Conservation (phyloP, 441 rosid species). For the Melastoma candidum region DNA sequence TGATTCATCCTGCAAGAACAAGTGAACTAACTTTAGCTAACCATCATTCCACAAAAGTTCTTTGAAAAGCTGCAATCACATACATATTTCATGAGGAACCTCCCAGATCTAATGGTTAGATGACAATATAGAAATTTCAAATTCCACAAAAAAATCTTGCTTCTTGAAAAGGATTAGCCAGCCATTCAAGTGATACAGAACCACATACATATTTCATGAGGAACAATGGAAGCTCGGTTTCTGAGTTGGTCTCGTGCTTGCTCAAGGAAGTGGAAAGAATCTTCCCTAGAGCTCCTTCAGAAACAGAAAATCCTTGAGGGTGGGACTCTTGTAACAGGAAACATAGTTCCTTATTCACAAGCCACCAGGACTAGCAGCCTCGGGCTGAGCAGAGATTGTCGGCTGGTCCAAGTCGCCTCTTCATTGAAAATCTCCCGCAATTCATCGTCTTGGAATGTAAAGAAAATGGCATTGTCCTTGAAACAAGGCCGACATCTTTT, state of each 20-base stretch:
- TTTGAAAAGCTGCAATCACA: too few relatives aligned
- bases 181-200: neutral
- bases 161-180: too few relatives aligned
- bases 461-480: conserved; percentile 96
- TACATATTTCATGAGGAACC: too few relatives aligned
- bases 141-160: neutral
- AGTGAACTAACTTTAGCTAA: neutral
- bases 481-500: conserved; percentile 69
- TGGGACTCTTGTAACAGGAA: conserved; percentile 33
- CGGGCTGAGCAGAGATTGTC: conserved; percentile 33
- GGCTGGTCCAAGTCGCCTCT: conserved; percentile 60
- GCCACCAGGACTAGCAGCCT: conserved; percentile 27
- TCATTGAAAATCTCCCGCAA: conserved; percentile 45
- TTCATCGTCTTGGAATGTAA: conserved; percentile 74
- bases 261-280: conserved; percentile 34
- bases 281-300: conserved; percentile 53
- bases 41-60: neutral
- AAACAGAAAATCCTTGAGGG: conserved; percentile 33
- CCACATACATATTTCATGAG: conserved; percentile 57
- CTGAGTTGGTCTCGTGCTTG: conserved; percentile 38
- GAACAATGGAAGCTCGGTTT: conserved; percentile 43
- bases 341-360: conserved; percentile 32
- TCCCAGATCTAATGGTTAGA: too few relatives aligned
- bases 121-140: neutral
- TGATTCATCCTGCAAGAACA: conserved; percentile 56